Conservation (phyloP, 2,329 filamentous ascomycete genomes). For the Mycosphaerelloides madeirae region DNA sequence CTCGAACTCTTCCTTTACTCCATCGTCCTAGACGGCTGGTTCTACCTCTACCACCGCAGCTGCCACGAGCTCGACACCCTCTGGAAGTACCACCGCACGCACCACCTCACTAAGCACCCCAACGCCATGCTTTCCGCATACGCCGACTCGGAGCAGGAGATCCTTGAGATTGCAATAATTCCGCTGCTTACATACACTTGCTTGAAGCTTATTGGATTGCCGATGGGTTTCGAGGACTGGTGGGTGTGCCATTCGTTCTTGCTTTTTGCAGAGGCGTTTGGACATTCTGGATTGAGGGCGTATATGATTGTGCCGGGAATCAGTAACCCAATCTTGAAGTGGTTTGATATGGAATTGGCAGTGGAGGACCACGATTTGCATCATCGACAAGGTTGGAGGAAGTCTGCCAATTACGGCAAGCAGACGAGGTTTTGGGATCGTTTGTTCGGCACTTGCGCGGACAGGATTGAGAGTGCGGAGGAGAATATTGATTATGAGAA, state of each 20-base stretch:
- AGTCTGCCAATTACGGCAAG: slow-evolving; percentile 39
- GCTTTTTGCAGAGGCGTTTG: slow-evolving; percentile 38
- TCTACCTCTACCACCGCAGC: slow-evolving; percentile 42
- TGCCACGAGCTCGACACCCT: slow-evolving; percentile 41
- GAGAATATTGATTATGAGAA: slow-evolving; percentile 5
- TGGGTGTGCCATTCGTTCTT: slow-evolving; percentile 46
- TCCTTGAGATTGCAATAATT: slow-evolving; percentile 42
- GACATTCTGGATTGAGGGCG: slow-evolving; percentile 40
- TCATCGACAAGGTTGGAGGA: slow-evolving; percentile 37
- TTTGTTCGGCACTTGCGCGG: slow-evolving; percentile 7
- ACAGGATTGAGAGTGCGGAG: slow-evolving; percentile 4
- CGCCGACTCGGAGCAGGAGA: slow-evolving; percentile 41
- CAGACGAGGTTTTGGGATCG: slow-evolving; percentile 22
- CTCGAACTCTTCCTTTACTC: slow-evolving; percentile 40
- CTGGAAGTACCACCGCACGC: slow-evolving; percentile 42
- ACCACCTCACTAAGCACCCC: slow-evolving; percentile 45
- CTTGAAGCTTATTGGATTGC: slow-evolving; percentile 35
- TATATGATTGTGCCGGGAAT: slow-evolving; percentile 34
- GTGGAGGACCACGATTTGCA: slow-evolving; percentile 43
- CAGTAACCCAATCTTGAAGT: slow-evolving; percentile 33
- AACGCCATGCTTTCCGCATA: slow-evolving; percentile 41
- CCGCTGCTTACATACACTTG: slow-evolving; percentile 39
- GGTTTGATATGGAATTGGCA: slow-evolving; percentile 35
- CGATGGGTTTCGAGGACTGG: slow-evolving; percentile 47
- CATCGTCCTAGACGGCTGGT: slow-evolving; percentile 44